Percentiles rank a stretch among this genome's conserved stretches.
phyloP scores from a whole-genome alignment of 2,329 filamentous ascomycete genomes.

The Pseudocercospora cruenta region DNA sequence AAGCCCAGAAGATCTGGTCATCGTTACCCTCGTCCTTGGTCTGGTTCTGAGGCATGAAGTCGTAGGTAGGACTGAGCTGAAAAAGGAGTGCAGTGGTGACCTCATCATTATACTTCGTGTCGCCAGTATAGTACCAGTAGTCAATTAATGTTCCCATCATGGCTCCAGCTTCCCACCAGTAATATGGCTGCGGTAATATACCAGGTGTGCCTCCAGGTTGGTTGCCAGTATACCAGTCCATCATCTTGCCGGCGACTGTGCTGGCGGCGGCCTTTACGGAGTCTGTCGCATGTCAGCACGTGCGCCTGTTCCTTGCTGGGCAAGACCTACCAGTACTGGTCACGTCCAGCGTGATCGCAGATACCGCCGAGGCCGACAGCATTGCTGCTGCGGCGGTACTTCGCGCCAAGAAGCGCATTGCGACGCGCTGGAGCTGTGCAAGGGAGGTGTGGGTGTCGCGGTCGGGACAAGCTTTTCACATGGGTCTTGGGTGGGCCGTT shows the following conservation, averaged over 20 bases:
- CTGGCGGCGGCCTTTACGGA: slow-evolving; percentile 51
- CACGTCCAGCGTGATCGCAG: slow-evolving; percentile 6
- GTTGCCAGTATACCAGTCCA: slow-evolving; percentile 58
- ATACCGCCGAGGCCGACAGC: neutral
- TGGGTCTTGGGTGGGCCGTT: neutral
- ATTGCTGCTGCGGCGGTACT: neutral
- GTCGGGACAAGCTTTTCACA: slow-evolving; percentile 1
- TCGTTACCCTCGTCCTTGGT: slow-evolving; percentile 51
- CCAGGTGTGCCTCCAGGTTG: slow-evolving; percentile 55
- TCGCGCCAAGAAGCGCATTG: slow-evolving; percentile 4
- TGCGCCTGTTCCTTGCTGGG: neutral
- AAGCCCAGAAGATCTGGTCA: slow-evolving; percentile 63
- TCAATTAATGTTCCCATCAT: slow-evolving; percentile 71
- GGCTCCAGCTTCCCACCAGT: slow-evolving; percentile 70
- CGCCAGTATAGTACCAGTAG: slow-evolving; percentile 71
- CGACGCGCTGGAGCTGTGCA: neutral
- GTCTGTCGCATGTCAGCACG: slow-evolving; percentile 25
- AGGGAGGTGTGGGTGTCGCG: neutral
- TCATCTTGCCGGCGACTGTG: slow-evolving; percentile 50
- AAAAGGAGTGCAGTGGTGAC: slow-evolving; percentile 62
- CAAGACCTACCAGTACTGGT: neutral
- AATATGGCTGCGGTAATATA: slow-evolving; percentile 66
- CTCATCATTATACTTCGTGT: slow-evolving; percentile 64
- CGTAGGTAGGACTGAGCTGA: slow-evolving; percentile 56
- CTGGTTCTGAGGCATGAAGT: slow-evolving; percentile 45